phyloP scores from a whole-genome alignment of 2,329 filamentous ascomycete species.

The Fonsecaea erecta region DNA sequence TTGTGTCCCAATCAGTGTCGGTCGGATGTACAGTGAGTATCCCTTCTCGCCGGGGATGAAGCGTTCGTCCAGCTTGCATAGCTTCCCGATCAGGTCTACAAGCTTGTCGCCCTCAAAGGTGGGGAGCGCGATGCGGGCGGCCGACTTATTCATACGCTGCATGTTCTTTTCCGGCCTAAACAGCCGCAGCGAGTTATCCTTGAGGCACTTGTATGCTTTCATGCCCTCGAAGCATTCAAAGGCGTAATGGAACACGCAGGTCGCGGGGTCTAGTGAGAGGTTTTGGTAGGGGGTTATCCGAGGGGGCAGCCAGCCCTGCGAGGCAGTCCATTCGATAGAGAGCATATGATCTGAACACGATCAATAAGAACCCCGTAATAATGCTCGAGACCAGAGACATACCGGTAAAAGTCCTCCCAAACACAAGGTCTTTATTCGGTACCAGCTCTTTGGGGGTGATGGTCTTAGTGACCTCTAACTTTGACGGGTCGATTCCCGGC shows the following conservation, averaged over 20 bases:
- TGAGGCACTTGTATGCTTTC: slow-evolving; percentile 93
- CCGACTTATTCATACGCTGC: slow-evolving; percentile 88
- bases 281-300: slow-evolving; percentile 94
- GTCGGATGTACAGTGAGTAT: slow-evolving; percentile 93
- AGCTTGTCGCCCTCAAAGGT: slow-evolving; percentile 76
- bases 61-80: slow-evolving; percentile 79
- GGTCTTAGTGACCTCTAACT: slow-evolving; percentile 75
- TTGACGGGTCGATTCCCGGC: slow-evolving; percentile 74
- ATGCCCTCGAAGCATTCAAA: slow-evolving; percentile 99
- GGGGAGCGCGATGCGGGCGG: slow-evolving; percentile 87
- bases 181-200: slow-evolving; percentile 74
- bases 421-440: slow-evolving; percentile 81
- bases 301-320: slow-evolving; percentile 80
- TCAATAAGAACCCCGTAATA: not conserved
- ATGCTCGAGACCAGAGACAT: slow-evolving; percentile 35
- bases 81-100: slow-evolving; percentile 78
- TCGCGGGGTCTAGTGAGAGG: slow-evolving; percentile 92
- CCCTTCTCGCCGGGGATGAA: slow-evolving; percentile 87
- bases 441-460: slow-evolving; percentile 73
- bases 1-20: slow-evolving; percentile 97
- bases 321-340: slow-evolving; percentile 86
- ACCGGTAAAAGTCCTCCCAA: slow-evolving; percentile 91
- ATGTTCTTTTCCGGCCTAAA: slow-evolving; percentile 98
- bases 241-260: slow-evolving; percentile 97
- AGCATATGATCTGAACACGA: slow-evolving; percentile 85